Evolutionary conservation across 306 rosid genomes (phyloP).

Genomic region (Trichosanthes truncata): DNA sequence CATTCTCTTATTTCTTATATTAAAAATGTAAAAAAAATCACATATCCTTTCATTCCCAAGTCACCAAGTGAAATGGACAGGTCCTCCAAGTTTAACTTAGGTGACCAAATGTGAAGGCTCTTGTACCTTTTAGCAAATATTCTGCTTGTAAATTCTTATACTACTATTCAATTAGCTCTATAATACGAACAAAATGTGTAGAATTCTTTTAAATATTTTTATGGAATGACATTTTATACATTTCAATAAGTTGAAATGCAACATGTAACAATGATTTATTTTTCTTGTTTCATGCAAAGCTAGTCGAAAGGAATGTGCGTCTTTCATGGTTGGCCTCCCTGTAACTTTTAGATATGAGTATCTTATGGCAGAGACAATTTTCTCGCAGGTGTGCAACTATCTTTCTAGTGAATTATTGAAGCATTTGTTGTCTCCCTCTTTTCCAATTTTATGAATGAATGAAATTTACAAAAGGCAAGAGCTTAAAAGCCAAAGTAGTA

Average conservation of each 20-base stretch:
- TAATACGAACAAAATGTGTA: background rate
- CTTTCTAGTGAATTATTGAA: background rate
- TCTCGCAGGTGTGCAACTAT: constrained; percentile 68
- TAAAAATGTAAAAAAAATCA: background rate
- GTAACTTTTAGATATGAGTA: constrained; percentile 93
- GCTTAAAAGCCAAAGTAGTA: background rate
- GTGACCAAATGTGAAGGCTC: background rate
- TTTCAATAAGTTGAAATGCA: background rate
- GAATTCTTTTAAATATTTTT: background rate
- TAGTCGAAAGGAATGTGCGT: constrained; percentile 99
- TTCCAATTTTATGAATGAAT: background rate
- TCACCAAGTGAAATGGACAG: background rate
- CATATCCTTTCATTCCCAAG: background rate
- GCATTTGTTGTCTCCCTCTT: background rate
- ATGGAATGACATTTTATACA: background rate
- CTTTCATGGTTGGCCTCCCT: constrained; percentile 92
- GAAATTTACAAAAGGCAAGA: background rate
- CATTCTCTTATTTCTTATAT: background rate
- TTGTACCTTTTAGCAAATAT: background rate
- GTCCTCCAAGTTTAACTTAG: background rate
- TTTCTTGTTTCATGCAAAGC: constrained; percentile 73
- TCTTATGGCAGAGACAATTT: constrained; percentile 98
- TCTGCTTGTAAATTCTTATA: background rate
- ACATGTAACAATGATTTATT: background rate
- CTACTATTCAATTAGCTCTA: background rate